Evolutionary conservation across 2,329 filamentous ascomycete species (phyloP).

Genomic region (Boeremia lycopersici): DNA sequence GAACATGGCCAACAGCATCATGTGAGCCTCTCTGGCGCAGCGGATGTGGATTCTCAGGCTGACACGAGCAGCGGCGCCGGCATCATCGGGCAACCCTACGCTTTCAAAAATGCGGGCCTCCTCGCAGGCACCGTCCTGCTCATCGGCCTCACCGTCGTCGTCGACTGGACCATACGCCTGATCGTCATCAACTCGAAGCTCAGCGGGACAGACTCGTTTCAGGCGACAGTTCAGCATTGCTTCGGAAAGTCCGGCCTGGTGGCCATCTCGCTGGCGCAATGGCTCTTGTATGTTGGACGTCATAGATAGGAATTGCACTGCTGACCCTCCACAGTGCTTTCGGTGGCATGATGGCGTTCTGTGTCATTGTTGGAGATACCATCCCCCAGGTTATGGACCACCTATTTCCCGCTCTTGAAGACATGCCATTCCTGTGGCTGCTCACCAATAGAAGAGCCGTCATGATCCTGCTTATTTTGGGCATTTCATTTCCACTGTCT

Average conservation of each 20-base stretch:
- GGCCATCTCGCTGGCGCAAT: slow-evolving; percentile 90
- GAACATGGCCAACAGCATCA: slow-evolving; percentile 99
- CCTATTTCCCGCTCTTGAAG: slow-evolving; percentile 75
- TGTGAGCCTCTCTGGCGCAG: slow-evolving; percentile 51
- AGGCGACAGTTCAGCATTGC: slow-evolving; percentile 94
- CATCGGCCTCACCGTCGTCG: slow-evolving; percentile 76
- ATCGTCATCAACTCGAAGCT: slow-evolving; percentile 98
- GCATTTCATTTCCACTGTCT: slow-evolving; percentile 87
- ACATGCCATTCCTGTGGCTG: slow-evolving; percentile 79
- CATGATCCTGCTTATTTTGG: slow-evolving; percentile 86
- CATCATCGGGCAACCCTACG: slow-evolving; percentile 85
- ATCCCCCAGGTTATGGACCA: slow-evolving; percentile 89
- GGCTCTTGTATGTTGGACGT: slow-evolving; percentile 72
- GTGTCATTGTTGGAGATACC: slow-evolving; percentile 94
- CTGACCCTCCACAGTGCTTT: slow-evolving; percentile 67
- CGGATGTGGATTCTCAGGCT: slow-evolving; percentile 9
- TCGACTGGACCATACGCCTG: slow-evolving; percentile 97
- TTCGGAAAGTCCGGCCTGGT: slow-evolving; percentile 88
- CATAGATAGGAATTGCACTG: neutral
- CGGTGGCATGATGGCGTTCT: slow-evolving; percentile 97
- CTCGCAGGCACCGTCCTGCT: slow-evolving; percentile 79
- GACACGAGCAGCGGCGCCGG: slow-evolving; percentile 59
- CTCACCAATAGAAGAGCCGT: slow-evolving; percentile 80
- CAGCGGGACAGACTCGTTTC: slow-evolving; percentile 90
- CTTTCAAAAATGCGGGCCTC: slow-evolving; percentile 90